phyloP scores from a whole-genome alignment of 2,329 filamentous ascomycete species.

The Fusarium illudens region DNA sequence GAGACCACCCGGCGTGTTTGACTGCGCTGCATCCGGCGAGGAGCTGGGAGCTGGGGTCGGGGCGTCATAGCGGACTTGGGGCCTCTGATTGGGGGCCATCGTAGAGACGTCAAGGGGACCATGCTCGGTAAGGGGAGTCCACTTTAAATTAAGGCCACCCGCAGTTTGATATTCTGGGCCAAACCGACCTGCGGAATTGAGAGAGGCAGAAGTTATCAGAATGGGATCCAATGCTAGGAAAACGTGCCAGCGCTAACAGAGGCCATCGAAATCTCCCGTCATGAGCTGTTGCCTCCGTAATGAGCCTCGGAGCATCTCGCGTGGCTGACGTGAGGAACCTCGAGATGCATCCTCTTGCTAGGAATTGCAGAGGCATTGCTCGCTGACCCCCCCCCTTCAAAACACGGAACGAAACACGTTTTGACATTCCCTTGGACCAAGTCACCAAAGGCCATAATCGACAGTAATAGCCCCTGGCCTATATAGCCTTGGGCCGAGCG shows the following conservation, averaged over 20 bases:
- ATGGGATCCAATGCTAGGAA: not conserved
- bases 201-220: not conserved
- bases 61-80: slow-evolving; percentile 11
- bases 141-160: slow-evolving; percentile 34
- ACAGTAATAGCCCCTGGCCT: slow-evolving; percentile 12
- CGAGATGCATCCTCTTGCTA: not conserved
- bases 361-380: not conserved
- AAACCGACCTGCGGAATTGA: slow-evolving; percentile 9
- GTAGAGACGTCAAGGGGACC: slow-evolving; percentile 23
- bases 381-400: not conserved
- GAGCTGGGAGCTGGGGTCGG: slow-evolving; percentile 23
- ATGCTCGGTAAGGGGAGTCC: slow-evolving; percentile 19
- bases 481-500: slow-evolving; percentile 1
- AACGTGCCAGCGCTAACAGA: slow-evolving; percentile 24
- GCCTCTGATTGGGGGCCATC: slow-evolving; percentile 34
- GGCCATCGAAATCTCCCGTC: slow-evolving; percentile 9
- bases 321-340: not conserved
- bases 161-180: slow-evolving; percentile 16
- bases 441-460: no score
- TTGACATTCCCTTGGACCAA: slow-evolving; percentile 14
- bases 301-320: not conserved
- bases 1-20: slow-evolving; percentile 20
- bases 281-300: not conserved
- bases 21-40: slow-evolving; percentile 31
- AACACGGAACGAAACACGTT: not conserved